Evolutionary conservation across 108 stramenopile species (phyloP).

Genomic region (Parietichytrium sp.): DNA sequence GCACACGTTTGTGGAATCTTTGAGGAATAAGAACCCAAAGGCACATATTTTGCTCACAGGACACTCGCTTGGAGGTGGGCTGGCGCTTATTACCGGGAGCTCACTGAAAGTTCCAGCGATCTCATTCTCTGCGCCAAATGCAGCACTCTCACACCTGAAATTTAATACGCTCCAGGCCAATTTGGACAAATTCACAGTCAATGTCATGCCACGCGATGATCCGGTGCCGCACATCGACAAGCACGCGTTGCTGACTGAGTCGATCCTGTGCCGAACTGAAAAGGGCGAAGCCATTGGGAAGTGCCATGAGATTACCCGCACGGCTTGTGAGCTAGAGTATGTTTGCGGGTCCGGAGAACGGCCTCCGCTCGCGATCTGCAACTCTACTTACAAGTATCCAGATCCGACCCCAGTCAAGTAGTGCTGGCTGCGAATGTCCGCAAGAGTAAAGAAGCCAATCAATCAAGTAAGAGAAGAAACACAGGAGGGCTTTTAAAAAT

Average conservation of each 20-base stretch:
- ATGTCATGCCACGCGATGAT: constrained; percentile 76
- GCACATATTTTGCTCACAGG: constrained; percentile 46
- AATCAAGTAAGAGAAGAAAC: no score
- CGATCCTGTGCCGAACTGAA: not conserved
- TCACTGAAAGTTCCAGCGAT: constrained; percentile 66
- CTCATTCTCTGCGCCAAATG: constrained; percentile 70
- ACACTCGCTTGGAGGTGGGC: constrained; percentile 66
- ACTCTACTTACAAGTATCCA: not conserved
- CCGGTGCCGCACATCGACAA: constrained; percentile 71
- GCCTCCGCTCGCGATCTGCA: constrained; percentile 23
- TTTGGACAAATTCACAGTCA: constrained; percentile 70
- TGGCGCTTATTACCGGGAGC: constrained; percentile 75
- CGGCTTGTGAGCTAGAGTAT: constrained; percentile 12
- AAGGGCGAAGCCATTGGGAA: not conserved
- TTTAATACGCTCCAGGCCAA: constrained; percentile 63
- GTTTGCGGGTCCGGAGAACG: constrained; percentile 30
- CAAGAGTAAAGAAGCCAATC: not conserved
- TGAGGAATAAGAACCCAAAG: constrained; percentile 37
- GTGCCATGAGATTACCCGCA: constrained; percentile 11
- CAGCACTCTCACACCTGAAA: constrained; percentile 60
- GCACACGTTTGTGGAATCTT: constrained; percentile 42
- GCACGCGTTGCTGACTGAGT: not conserved
- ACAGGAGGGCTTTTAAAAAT: no score
- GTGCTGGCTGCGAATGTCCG: not conserved
- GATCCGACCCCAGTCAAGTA: not conserved